Evolutionary conservation across 768 basidiomycete species (phyloP).

Genomic region (Podaxis sp.): DNA sequence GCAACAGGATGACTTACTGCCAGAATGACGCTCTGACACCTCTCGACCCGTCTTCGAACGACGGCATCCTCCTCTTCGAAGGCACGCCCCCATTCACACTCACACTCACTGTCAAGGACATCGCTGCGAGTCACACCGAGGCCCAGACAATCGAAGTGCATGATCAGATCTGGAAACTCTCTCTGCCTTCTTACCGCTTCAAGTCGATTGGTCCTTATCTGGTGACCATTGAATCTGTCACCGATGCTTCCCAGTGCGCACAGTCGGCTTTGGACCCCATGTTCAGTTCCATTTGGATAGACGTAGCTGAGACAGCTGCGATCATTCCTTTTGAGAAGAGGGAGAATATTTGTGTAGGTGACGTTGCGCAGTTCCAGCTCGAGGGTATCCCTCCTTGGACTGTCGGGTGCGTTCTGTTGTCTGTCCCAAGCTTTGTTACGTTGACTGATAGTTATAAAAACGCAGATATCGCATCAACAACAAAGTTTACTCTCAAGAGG

Average conservation of each 20-base stretch:
- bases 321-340: slow-evolving; percentile 82
- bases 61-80: slow-evolving; percentile 67
- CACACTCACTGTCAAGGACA: slow-evolving; percentile 70
- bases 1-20: slow-evolving; percentile 70
- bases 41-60: slow-evolving; percentile 46
- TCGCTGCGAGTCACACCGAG: slow-evolving; percentile 67
- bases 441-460: background rate
- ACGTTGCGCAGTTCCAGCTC: slow-evolving; percentile 86
- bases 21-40: slow-evolving; percentile 64
- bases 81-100: slow-evolving; percentile 88
- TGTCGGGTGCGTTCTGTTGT: slow-evolving; percentile 56
- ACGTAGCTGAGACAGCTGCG: slow-evolving; percentile 95
- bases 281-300: slow-evolving; percentile 70
- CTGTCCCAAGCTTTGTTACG: background rate
- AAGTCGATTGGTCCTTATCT: slow-evolving; percentile 78
- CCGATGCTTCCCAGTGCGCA: slow-evolving; percentile 81
- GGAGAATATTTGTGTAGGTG: slow-evolving; percentile 86
- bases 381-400: slow-evolving; percentile 95
- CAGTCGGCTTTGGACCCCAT: slow-evolving; percentile 65
- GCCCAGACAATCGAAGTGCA: slow-evolving; percentile 50
- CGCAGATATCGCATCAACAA: slow-evolving; percentile 79
- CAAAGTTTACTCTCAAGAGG: slow-evolving; percentile 68
- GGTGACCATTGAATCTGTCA: slow-evolving; percentile 72
- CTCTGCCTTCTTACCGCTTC: slow-evolving; percentile 70
- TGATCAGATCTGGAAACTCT: slow-evolving; percentile 64